Conservation (phyloP, 805 yeast genomes). For the Saccharomycopsis oosterbeekiorum region DNA sequence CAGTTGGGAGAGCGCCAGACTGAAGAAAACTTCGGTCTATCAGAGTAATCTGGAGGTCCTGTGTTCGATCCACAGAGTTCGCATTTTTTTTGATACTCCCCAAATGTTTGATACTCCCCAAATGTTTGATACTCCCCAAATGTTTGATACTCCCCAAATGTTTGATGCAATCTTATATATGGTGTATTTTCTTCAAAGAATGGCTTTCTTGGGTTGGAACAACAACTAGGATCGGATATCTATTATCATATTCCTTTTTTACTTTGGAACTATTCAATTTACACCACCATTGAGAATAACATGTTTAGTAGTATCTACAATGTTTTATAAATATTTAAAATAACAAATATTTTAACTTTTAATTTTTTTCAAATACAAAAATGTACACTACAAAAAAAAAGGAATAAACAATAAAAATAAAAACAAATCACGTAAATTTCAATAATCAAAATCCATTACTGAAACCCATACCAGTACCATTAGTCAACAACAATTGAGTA, state of each 20-base stretch:
- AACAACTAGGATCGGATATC: too few relatives aligned
- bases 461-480: conserved; percentile 71
- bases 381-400: neutral
- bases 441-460: conserved; percentile 38
- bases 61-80: conserved; percentile 78
- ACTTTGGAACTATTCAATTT: too few relatives aligned
- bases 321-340: neutral
- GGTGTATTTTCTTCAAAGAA: too few relatives aligned
- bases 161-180: too few relatives aligned
- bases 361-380: neutral
- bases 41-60: conserved; percentile 62
- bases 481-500: conserved; percentile 72
- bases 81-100: conserved; percentile 28
- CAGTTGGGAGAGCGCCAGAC: conserved; percentile 39
- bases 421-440: neutral
- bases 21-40: conserved; percentile 25
- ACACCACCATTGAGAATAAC: too few relatives aligned
- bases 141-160: too few relatives aligned
- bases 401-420: neutral
- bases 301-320: too few relatives aligned
- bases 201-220: too few relatives aligned
- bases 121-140: too few relatives aligned
- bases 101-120: neutral
- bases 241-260: too few relatives aligned
- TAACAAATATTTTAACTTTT: neutral